phyloP scores from a whole-genome alignment of 306 rosid species.

The Alnus glutinosa region DNA sequence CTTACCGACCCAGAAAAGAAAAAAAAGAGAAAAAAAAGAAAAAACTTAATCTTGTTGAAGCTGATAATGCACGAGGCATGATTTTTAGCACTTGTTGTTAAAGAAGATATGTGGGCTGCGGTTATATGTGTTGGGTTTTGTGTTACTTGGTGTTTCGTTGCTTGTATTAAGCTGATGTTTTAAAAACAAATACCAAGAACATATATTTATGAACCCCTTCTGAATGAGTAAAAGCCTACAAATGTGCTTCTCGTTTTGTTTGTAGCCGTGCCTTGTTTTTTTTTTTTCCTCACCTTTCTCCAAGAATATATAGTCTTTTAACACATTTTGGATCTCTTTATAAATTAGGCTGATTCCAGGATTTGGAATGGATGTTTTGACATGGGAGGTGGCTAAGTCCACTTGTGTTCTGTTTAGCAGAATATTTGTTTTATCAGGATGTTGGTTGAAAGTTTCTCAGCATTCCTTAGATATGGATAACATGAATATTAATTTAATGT shows the following conservation, averaged over 20 bases:
- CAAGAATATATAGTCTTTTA: neutral
- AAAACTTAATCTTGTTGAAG: neutral
- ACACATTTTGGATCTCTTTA: neutral
- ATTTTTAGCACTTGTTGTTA: neutral
- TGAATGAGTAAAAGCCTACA: neutral
- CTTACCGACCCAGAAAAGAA: neutral
- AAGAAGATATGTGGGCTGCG: neutral
- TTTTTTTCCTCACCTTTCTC: neutral
- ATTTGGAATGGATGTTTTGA: neutral
- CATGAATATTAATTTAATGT: no score
- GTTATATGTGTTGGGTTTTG: neutral
- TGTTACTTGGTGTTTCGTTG: neutral
- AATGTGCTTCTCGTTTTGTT: neutral
- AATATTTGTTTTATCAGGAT: neutral
- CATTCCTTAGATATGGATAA: no score
- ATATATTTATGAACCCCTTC: neutral
- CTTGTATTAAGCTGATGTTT: neutral
- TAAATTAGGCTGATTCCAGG: neutral
- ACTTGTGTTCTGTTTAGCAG: neutral
- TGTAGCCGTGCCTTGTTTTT: neutral
- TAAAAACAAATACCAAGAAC: neutral
- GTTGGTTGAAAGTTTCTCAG: neutral
- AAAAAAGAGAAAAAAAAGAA: neutral
- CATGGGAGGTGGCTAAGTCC: neutral
- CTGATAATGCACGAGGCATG: neutral